Evolutionary conservation across 495 filamentous ascomycete species (phyloP), one percentile per base, ranked within the genome.

Genomic region (Hypoxylon crocopeplum): DNA sequence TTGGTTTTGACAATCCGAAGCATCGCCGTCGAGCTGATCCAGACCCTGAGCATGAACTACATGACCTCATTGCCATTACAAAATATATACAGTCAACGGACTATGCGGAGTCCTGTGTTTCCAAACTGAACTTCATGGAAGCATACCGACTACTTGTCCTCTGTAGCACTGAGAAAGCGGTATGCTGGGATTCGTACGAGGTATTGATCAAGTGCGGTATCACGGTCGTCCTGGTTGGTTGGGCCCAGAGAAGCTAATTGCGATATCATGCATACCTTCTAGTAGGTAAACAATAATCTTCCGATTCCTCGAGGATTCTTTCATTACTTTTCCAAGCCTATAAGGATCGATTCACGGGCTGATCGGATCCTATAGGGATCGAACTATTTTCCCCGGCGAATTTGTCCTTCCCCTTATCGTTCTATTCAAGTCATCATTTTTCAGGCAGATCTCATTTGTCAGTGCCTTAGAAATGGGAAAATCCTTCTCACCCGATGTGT

Each of bases 401-500:
- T 46, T 46, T 12, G 8, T 5, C 15, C 6, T n/a, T 46, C 21
- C 22, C 15, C 6, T 25, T 12, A 16, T 42, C 16, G 39, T 21
- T 2, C 1, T 13, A 16, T 16, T 5, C 25, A 20, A 7, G 5
- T 29, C 47, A 10, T 39, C 32, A 30, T 15, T 24, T 37, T 47
- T 63, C 36, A 24, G 29, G 56, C 59, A 33, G 36, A 16, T 42
- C 42, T 3, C n/a, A 34, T 3, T 3, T 34, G 32, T 6, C 5
- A n/a, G 41, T 22, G 34, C 32, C 30, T 19, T 40, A 46, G 38
- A 32, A 8, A 21, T 25, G 37, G 47, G 21, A 27, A 52, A 37
- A 50, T 32, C 42, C 20, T 46, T 19, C 34, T 53, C 29, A 56
- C 46, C 61, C 61, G 61, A 59, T 11, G 15, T 64, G 61, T 64